Evolutionary conservation across 441 rosid genomes (phyloP).

Genomic region (Flueggea neowawraea): DNA sequence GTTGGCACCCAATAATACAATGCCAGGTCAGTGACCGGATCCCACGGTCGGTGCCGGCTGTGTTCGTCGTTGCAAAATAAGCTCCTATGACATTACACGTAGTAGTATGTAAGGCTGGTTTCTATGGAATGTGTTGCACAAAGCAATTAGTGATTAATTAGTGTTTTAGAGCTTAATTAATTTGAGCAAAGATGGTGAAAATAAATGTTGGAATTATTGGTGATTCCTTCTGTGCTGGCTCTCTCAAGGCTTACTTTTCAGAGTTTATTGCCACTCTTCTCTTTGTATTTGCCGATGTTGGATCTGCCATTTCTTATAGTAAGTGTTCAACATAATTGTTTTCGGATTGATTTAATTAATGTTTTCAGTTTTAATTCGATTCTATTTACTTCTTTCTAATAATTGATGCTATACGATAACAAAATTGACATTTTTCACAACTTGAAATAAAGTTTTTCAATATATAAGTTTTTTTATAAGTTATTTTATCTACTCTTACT

Average conservation of each 20-base stretch:
- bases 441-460: too few species aligned
- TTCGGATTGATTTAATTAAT: too few species aligned
- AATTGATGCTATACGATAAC: too few species aligned
- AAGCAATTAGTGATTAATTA: too few species aligned
- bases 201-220: slow-evolving; percentile 63
- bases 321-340: slow-evolving; percentile 10
- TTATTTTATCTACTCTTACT: too few species aligned
- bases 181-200: slow-evolving; percentile 52
- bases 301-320: slow-evolving; percentile 82
- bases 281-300: slow-evolving; percentile 93
- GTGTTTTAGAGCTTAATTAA: too few species aligned
- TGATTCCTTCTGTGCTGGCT: slow-evolving; percentile 67
- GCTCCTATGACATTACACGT: background rate
- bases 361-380: too few species aligned
- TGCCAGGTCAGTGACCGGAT: slow-evolving; percentile 20
- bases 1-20: slow-evolving; percentile 42
- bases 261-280: slow-evolving; percentile 89
- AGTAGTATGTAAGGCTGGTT: too few species aligned
- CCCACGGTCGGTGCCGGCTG: slow-evolving; percentile 47
- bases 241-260: slow-evolving; percentile 63
- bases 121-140: too few species aligned
- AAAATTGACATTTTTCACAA: too few species aligned
- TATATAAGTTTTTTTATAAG: too few species aligned
- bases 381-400: too few species aligned
- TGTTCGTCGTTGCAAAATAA: background rate